These are phyloP conservation scores for Globisporangium apiculatum DNA, from an alignment of 352 stramenopile species.

Conservation along the genomic window DNA sequence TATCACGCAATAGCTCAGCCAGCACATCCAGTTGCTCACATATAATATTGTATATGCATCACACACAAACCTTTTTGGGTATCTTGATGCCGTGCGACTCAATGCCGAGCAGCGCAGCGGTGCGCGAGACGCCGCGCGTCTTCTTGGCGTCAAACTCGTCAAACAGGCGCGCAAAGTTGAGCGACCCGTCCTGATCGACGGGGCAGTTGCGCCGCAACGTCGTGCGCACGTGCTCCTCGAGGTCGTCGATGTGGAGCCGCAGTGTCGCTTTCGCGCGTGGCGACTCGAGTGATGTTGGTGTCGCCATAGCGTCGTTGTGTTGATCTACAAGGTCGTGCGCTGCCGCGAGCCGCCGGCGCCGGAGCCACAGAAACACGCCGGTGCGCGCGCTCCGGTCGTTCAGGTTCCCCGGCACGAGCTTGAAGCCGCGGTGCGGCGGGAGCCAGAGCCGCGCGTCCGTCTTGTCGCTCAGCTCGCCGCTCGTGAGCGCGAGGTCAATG, in stretches of 20 bases:
- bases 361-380: constrained; percentile 66
- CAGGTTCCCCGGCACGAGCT: constrained; percentile 56
- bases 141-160: constrained; percentile 78
- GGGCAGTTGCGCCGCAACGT: constrained; percentile 66
- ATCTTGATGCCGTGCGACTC: constrained; percentile 74
- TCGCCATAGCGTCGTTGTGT: constrained; percentile 16
- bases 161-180: constrained; percentile 72
- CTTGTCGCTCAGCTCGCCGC: constrained; percentile 57
- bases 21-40: too few species aligned
- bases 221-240: constrained; percentile 64
- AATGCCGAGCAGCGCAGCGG: constrained; percentile 38
- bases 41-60: not conserved
- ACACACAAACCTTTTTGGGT: constrained; percentile 44
- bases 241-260: constrained; percentile 48
- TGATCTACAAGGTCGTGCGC: constrained; percentile 51
- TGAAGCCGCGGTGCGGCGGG: constrained; percentile 64
- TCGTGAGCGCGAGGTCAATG: constrained; percentile 58
- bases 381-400: constrained; percentile 51
- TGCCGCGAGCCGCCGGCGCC: constrained; percentile 25
- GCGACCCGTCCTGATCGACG: constrained; percentile 61
- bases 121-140: constrained; percentile 31
- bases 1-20: too few species aligned
- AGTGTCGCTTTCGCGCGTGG: constrained; percentile 33
- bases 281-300: constrained; percentile 17
- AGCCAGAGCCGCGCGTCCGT: constrained; percentile 62